Base-by-base conservation (phyloP, 148 eudicot genomes). In the Rhododendron henanense region DNA sequence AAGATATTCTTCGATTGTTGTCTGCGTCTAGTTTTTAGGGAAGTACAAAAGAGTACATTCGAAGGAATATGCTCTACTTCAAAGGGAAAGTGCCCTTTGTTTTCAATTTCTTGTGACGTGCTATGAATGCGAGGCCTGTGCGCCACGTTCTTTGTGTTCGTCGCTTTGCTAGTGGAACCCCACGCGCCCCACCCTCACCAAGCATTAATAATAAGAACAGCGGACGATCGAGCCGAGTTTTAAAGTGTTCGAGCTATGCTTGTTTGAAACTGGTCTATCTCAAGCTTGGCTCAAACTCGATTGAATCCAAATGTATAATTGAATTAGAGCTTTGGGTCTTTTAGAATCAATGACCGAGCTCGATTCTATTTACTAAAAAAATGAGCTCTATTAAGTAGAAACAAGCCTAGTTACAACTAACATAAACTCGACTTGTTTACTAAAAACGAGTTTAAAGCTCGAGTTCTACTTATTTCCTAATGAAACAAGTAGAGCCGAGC, bases 11-110 rank as follows among this genome's bases (percentile, higher is more conserved):
- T 80, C 16, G 2, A 23, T 51, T 33, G 35, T 13, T 47, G 4
- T 48, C 14, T 79, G 51, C 1, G 28, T 47, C 3, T 48, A 4
- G 18, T 53, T 53, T 31, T 1, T 15, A 7, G 41, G 65, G 67
- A 6, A 2, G 51, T 15, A 59, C 28, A 81, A 53, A 67, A 53
- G 83, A 53, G 83, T 28, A 81, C 83, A 81, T 81, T 81, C 83
- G 48, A 51, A 51, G 83, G 83, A 81, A 81, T 81, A 81, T 81
- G 65, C 83, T 6, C 1, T 28, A 2, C 76, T 69, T 81, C 33
- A 10, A 14, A 15, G n/a, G 65, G 67, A 6, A 19, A 31, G 65
- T 28, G 83, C 28, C 44, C 67, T 31, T 31, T 53, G 25, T 0
- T 33, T 25, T 25, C 74, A 59, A 0, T 65, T n/a, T 65, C 3